Conservation (phyloP, 306 rosid genomes). For the Rosa multiflora region DNA sequence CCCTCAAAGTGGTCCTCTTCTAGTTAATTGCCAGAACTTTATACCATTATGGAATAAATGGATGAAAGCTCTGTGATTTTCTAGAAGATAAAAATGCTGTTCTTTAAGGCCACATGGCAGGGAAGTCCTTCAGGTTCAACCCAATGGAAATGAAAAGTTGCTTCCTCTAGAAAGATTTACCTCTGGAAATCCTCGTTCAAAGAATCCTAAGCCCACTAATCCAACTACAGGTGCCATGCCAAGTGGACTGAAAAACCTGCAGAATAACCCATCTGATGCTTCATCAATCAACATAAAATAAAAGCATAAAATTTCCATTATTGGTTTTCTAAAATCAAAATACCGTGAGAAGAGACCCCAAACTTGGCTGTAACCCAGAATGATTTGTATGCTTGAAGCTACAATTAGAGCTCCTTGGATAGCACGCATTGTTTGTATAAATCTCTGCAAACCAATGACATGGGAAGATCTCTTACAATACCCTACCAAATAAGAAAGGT, state of each 20-base stretch:
- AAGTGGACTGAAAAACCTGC: constrained; percentile 96
- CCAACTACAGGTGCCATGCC: constrained; percentile 99
- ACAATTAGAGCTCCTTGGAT: constrained; percentile 95
- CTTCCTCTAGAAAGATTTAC: constrained; percentile 42
- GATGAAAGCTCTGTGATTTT: background rate
- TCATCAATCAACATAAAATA: constrained; percentile 16
- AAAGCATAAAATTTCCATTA: constrained; percentile 7
- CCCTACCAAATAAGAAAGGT: constrained; percentile 68
- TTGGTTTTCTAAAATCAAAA: constrained; percentile 11
- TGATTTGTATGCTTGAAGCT: constrained; percentile 91
- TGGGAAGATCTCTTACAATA: constrained; percentile 82
- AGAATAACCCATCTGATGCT: constrained; percentile 25
- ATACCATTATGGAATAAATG: background rate
- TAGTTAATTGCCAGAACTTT: background rate
- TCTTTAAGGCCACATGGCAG: background rate
- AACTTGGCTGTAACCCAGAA: constrained; percentile 95
- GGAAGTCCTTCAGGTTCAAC: constrained; percentile 8
- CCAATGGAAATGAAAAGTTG: background rate
- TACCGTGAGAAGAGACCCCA: constrained; percentile 98
- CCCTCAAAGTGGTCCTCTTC: background rate
- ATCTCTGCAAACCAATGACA: constrained; percentile 97
- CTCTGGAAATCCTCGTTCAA: constrained; percentile 83
- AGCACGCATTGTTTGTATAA: constrained; percentile 93
- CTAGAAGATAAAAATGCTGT: constrained; percentile 8
- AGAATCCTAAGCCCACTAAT: constrained; percentile 88